These are phyloP conservation scores for Coprinellus micaceus DNA, from an alignment of 768 basidiomycete genomes.

Conservation along the genomic window DNA sequence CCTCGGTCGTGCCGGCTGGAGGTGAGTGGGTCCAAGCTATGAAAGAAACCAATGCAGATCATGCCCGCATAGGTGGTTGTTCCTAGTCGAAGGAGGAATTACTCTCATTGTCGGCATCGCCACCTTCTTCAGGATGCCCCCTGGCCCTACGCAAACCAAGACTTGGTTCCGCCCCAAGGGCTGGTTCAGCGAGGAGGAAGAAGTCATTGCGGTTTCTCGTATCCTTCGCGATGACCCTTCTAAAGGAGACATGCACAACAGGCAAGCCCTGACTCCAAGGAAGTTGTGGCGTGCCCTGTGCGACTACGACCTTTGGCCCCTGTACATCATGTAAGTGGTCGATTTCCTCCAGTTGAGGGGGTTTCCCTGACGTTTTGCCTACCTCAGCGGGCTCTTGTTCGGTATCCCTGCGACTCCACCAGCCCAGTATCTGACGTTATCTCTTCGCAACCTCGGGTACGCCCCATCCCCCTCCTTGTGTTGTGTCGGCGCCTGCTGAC, in stretches of 20 bases:
- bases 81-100: constrained; percentile 15
- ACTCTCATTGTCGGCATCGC: constrained; percentile 49
- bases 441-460: constrained; percentile 50
- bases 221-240: constrained; percentile 61
- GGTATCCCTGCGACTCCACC: constrained; percentile 50
- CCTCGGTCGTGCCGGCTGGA: constrained; percentile 50
- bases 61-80: constrained; percentile 9
- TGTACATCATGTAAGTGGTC: constrained; percentile 48
- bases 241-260: constrained; percentile 71
- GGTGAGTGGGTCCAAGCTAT: constrained; percentile 18
- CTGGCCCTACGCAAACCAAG: constrained; percentile 57
- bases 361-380: too few relatives aligned
- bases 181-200: constrained; percentile 63
- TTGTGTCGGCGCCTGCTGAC: neutral
- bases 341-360: neutral
- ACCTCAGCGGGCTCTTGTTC: constrained; percentile 47
- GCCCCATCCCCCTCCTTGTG: constrained; percentile 4
- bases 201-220: constrained; percentile 55
- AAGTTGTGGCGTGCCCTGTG: constrained; percentile 50
- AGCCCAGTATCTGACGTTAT: constrained; percentile 53
- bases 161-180: constrained; percentile 56
- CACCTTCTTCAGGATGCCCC: constrained; percentile 58
- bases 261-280: constrained; percentile 50
- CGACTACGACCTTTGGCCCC: constrained; percentile 66
- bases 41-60: neutral